These are phyloP conservation scores for Lichtheimia hyalospora DNA, from an alignment of 371 early-diverging fungal genomes.

Conservation along the genomic window DNA sequence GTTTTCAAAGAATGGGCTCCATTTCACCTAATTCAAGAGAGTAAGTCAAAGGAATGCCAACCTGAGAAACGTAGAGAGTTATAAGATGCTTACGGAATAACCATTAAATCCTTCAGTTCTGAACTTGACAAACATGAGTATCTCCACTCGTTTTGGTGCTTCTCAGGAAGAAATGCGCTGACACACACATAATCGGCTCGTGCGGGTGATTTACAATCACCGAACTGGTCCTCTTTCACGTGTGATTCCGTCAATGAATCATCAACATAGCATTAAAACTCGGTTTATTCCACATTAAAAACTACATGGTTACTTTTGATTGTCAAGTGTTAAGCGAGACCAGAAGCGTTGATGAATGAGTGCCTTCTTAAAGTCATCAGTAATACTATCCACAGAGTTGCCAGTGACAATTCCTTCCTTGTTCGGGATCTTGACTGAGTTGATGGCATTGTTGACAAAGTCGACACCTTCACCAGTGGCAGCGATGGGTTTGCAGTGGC, in stretches of 20 bases:
- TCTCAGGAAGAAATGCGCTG: too few relatives aligned
- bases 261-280: too few relatives aligned
- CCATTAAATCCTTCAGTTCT: conserved; percentile 68
- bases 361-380: conserved; percentile 16
- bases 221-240: too few relatives aligned
- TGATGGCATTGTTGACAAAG: conserved; percentile 21
- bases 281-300: too few relatives aligned
- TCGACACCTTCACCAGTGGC: conserved; percentile 25
- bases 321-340: conserved; percentile 33
- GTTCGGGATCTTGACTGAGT: not conserved
- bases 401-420: conserved; percentile 26
- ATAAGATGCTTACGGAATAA: conserved; percentile 54
- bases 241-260: too few relatives aligned
- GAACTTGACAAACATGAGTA: conserved; percentile 51
- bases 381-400: not conserved
- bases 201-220: too few relatives aligned
- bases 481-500: conserved; percentile 41
- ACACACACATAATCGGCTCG: too few relatives aligned
- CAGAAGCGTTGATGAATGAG: conserved; percentile 37
- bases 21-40: conserved; percentile 65
- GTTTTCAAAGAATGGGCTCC: conserved; percentile 91
- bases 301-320: too few relatives aligned
- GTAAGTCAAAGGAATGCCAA: not conserved
- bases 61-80: not conserved
- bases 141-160: not conserved